Evolutionary conservation across 202 grass and related monocot species (phyloP), one percentile per base, ranked within the genome.

Genomic region (Alloteropsis angusta): DNA sequence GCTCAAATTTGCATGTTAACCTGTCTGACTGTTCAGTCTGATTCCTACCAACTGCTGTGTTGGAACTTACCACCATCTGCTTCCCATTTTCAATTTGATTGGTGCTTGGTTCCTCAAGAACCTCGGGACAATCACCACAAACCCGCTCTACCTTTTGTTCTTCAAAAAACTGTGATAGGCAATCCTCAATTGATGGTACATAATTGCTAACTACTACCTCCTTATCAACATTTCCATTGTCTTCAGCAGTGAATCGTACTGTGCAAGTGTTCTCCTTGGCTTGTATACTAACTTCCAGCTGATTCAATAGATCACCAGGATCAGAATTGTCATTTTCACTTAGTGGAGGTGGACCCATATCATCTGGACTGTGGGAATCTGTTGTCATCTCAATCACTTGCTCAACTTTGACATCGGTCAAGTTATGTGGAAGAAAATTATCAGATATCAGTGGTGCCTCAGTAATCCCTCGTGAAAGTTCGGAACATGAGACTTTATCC

Each of bases 221-320:
- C 68, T 72, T 60, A 38, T 85, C 85, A 63, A 80, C 75, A 49
- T 84, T 87, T 25, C 59, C 76, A 63, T 89, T 76, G 41, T 84
- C 60, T 75, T 79, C 63, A 55, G 16, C 75, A 67, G 52, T 75
- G 60, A 60, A 64, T 53, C 83, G 52, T 71, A 12, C 41, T 26
- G 26, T n/a, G n/a, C n/a, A n/a, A n/a, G n/a, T 57, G 28, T 84
- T 72, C 41, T 37, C 59, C 83, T 83, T 81, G 13, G 37, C 37
- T 65, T 70, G 45, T 25, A 72, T 77, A 60, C 53, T 78, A 60
- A 73, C 74, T 57, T 89, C 87, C 14, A 80, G 86, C 72, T 89
- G 83, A 84, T 88, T 85, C 22, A 88, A 86, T 47, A 81, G 45
- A 71, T 88, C 82, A 65, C 71, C 86, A 57, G 86, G 83, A 48